Percentiles rank a stretch among this genome's conserved stretches.
These are phyloP conservation scores for Crithidia bombi DNA, from an alignment of 208 protist species.

Conservation along the genomic window DNA sequence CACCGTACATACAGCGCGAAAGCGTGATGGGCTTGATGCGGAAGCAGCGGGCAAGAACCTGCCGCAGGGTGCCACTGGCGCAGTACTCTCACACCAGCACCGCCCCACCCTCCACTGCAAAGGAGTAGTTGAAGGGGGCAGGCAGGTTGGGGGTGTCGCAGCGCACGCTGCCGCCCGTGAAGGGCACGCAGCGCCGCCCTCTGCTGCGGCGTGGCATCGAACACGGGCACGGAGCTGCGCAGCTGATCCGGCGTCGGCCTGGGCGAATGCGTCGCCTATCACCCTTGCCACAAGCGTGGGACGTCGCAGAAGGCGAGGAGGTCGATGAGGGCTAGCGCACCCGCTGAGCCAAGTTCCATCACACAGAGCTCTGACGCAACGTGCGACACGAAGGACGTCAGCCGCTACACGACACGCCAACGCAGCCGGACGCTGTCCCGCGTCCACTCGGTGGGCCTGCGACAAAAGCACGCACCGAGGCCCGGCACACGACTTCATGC, in stretches of 20 bases:
- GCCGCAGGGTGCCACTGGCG: conserved; percentile 41
- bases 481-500: background rate
- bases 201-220: background rate
- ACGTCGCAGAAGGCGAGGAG: conserved; percentile 1
- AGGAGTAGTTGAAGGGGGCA: conserved; percentile 4
- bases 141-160: conserved; percentile 25
- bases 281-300: conserved; percentile 13
- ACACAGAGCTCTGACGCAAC: background rate
- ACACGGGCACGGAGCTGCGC: conserved; percentile 22
- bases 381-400: background rate
- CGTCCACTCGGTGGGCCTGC: conserved; percentile 7
- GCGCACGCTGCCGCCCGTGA: background rate
- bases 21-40: conserved; percentile 21
- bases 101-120: conserved; percentile 11
- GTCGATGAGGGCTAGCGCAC: background rate
- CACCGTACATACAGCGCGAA: conserved; percentile 51
- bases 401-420: conserved; percentile 7
- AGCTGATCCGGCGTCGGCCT: conserved; percentile 19
- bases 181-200: background rate
- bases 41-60: conserved; percentile 31
- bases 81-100: conserved; percentile 42
- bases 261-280: conserved; percentile 3
- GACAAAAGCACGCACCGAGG: background rate
- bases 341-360: conserved; percentile 7
- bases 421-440: background rate